Evolutionary conservation across 2,329 filamentous ascomycete genomes (phyloP).

Genomic region (Clonostachys solani): DNA sequence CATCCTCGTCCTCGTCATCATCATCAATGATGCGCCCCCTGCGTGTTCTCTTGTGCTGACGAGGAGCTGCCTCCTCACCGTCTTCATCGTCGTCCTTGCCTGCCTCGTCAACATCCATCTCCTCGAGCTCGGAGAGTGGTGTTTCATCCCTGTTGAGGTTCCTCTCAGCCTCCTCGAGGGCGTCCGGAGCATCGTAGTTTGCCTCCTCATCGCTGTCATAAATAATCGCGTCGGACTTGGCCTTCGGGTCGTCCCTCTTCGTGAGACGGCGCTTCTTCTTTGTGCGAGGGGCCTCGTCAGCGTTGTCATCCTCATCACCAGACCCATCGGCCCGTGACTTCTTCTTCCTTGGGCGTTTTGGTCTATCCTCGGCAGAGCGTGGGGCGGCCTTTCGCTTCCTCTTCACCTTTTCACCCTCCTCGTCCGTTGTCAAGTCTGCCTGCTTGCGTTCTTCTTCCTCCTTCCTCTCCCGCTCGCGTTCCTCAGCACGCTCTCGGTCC

Average conservation of each 20-base stretch:
- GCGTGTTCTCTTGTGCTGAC: conserved; percentile 39
- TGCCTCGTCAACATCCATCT: conserved; percentile 48
- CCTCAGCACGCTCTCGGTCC: conserved; percentile 68
- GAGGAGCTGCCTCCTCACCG: conserved; percentile 40
- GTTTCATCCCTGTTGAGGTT: conserved; percentile 29
- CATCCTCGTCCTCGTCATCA: conserved; percentile 51
- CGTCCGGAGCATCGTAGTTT: conserved; percentile 19
- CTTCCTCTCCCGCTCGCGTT: conserved; percentile 68
- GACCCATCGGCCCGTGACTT: conserved; percentile 37
- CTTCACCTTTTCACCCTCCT: conserved; percentile 78
- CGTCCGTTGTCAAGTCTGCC: conserved; percentile 76
- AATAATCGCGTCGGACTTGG: conserved; percentile 81
- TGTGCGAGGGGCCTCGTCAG: conserved; percentile 39
- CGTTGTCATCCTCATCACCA: conserved; percentile 31
- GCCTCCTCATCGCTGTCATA: conserved; percentile 67
- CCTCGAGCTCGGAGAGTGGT: conserved; percentile 26
- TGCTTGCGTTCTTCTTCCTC: conserved; percentile 43
- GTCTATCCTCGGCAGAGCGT: conserved; percentile 32
- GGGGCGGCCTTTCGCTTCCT: conserved; percentile 62
- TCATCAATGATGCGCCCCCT: conserved; percentile 42
- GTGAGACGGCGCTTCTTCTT: conserved; percentile 59
- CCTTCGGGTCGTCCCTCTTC: conserved; percentile 56
- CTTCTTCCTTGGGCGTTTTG: conserved; percentile 50
- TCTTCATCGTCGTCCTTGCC: conserved; percentile 32
- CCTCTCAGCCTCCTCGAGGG: conserved; percentile 38